A percentile compares a stretch with the other conserved stretches of the same genome.
Conservation (phyloP, 208 protist genomes). For the Trypanosomatidae sp. region DNA sequence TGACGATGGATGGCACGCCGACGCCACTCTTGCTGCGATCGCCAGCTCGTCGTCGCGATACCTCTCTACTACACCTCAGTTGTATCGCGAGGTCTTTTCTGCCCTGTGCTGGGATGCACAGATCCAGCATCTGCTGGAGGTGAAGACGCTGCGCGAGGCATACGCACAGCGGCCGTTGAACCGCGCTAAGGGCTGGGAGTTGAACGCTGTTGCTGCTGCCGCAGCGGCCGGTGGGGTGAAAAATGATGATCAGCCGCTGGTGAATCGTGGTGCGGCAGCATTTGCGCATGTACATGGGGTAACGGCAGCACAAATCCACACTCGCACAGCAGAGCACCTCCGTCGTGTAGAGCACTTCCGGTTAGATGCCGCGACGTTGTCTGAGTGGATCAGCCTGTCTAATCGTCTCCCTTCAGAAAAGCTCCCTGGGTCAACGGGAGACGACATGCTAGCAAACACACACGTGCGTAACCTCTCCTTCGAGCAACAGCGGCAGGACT, state of each 20-base stretch:
- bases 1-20: not conserved
- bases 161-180: constrained; percentile 10
- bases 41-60: not conserved
- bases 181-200: constrained; percentile 23
- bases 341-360: not conserved
- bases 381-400: constrained; percentile 5
- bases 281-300: constrained; percentile 4
- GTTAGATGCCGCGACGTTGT: constrained; percentile 3
- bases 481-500: constrained; percentile 7
- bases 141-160: constrained; percentile 13
- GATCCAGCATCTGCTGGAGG: constrained; percentile 15
- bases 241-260: not conserved
- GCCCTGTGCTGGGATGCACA: constrained; percentile 26
- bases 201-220: not conserved
- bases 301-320: constrained; percentile 16
- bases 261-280: not conserved
- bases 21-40: not conserved
- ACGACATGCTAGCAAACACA: not conserved
- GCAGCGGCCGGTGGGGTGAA: not conserved
- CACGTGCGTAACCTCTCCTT: constrained; percentile 18
- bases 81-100: constrained; percentile 19
- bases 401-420: not conserved
- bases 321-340: constrained; percentile 12
- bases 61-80: not conserved
- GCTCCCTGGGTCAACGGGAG: not conserved